phyloP scores from a whole-genome alignment of 202 grass and related monocot species.

The Dendrocalamus latiflorus region DNA sequence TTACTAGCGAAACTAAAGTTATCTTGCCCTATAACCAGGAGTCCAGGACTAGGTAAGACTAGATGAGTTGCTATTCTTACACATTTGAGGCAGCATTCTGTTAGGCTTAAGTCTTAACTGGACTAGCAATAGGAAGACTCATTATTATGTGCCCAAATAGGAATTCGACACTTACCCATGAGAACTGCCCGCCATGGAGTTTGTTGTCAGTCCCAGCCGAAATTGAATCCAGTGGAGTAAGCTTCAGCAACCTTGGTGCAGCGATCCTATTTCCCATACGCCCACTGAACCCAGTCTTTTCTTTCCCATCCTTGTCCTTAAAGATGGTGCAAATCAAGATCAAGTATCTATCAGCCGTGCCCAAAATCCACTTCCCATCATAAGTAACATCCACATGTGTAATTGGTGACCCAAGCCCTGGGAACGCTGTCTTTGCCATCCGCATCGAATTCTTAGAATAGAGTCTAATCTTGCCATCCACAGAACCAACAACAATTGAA shows the following conservation, averaged over 20 bases:
- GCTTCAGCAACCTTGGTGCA: conserved; percentile 76
- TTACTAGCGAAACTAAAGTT: background rate
- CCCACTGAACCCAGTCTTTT: conserved; percentile 79
- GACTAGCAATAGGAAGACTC: background rate
- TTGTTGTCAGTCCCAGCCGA: conserved; percentile 66
- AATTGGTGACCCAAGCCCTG: conserved; percentile 71
- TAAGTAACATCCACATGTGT: conserved; percentile 79
- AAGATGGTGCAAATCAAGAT: conserved; percentile 81
- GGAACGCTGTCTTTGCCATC: conserved; percentile 87
- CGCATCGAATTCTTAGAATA: conserved; percentile 80
- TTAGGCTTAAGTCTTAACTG: conserved; percentile 3
- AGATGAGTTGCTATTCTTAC: background rate
- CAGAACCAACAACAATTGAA: conserved; percentile 69
- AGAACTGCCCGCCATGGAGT: conserved; percentile 82
- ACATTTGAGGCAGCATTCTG: background rate
- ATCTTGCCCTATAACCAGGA: background rate
- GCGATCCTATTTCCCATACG: conserved; percentile 77
- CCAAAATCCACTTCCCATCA: conserved; percentile 84
- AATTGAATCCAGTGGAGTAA: conserved; percentile 78
- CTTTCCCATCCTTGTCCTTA: conserved; percentile 88
- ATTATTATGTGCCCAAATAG: background rate
- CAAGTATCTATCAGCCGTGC: conserved; percentile 74
- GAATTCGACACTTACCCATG: conserved; percentile 60
- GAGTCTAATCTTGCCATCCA: conserved; percentile 83
- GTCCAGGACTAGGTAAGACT: background rate